Conservation (phyloP, 2,329 filamentous ascomycete genomes). For the Epichloe uncinata region DNA sequence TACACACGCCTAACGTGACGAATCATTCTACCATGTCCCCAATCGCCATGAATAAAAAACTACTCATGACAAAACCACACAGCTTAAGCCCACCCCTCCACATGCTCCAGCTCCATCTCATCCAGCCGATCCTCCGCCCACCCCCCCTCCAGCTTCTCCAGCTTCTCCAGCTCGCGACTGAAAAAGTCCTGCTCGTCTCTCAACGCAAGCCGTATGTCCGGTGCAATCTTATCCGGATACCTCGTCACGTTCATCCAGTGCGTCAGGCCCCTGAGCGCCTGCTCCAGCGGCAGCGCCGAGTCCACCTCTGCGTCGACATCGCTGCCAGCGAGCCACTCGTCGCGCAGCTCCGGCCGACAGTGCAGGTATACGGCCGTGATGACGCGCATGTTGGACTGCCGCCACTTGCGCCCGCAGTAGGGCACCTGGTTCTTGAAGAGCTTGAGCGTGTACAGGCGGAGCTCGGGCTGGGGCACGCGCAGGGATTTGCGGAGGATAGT, state of each 20-base stretch:
- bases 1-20: too few relatives aligned
- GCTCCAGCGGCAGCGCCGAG: slow-evolving; percentile 80
- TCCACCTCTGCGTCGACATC: slow-evolving; percentile 92
- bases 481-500: slow-evolving; percentile 85
- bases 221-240: slow-evolving; percentile 67
- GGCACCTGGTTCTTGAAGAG: slow-evolving; percentile 98
- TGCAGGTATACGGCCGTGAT: slow-evolving; percentile 95
- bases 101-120: slow-evolving; percentile 21
- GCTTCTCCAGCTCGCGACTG: slow-evolving; percentile 59
- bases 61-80: background rate
- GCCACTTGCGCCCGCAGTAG: slow-evolving; percentile 96
- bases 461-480: slow-evolving; percentile 74
- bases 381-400: slow-evolving; percentile 95
- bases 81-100: slow-evolving; percentile 15
- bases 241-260: slow-evolving; percentile 86
- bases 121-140: slow-evolving; percentile 30
- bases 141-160: slow-evolving; percentile 32
- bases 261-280: slow-evolving; percentile 75
- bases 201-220: slow-evolving; percentile 42
- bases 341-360: slow-evolving; percentile 79
- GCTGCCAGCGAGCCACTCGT: slow-evolving; percentile 86
- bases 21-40: too few relatives aligned
- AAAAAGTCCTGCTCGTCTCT: slow-evolving; percentile 72
- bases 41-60: background rate
- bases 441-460: slow-evolving; percentile 91